Evolutionary conservation across 495 filamentous ascomycete species (phyloP).

Genomic region (Saxophila tyrrhenica): DNA sequence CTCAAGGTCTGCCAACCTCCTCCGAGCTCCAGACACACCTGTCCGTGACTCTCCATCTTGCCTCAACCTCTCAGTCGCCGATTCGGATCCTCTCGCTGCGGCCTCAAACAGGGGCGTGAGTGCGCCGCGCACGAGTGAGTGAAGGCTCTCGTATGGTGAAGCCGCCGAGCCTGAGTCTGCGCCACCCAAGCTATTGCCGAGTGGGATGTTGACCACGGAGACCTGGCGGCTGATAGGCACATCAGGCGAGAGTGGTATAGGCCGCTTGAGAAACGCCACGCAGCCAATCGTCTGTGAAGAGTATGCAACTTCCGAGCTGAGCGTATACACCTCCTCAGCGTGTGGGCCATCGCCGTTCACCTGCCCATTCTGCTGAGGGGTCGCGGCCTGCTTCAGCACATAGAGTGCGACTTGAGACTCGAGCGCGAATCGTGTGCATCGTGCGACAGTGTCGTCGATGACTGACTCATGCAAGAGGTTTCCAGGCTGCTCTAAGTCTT

Average conservation of each 20-base stretch:
- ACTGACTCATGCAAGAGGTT: slow-evolving; percentile 66
- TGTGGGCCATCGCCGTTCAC: slow-evolving; percentile 8
- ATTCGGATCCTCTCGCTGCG: slow-evolving; percentile 73
- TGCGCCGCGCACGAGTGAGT: slow-evolving; percentile 75
- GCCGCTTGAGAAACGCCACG: slow-evolving; percentile 79
- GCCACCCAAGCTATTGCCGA: slow-evolving; percentile 53
- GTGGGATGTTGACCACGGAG: slow-evolving; percentile 83
- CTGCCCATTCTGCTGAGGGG: slow-evolving; percentile 38
- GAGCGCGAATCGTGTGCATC: slow-evolving; percentile 79
- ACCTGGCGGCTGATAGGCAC: slow-evolving; percentile 74
- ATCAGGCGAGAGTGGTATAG: slow-evolving; percentile 69
- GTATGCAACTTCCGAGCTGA: slow-evolving; percentile 70
- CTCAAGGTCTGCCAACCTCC: slow-evolving; percentile 87
- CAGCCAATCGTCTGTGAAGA: slow-evolving; percentile 69
- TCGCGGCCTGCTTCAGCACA: slow-evolving; percentile 68
- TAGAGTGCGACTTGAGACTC: slow-evolving; percentile 82
- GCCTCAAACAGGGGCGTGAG: slow-evolving; percentile 93
- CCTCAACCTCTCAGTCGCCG: slow-evolving; percentile 48
- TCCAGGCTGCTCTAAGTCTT: slow-evolving; percentile 66
- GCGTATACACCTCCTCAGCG: slow-evolving; percentile 50
- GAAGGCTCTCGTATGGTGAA: slow-evolving; percentile 84
- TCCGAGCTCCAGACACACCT: slow-evolving; percentile 91
- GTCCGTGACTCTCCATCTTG: slow-evolving; percentile 76
- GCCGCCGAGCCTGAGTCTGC: slow-evolving; percentile 55
- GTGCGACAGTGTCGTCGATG: slow-evolving; percentile 65